These are phyloP conservation scores for Aspergillus latus DNA, from an alignment of 2,329 filamentous ascomycete genomes.

Conservation along the genomic window DNA sequence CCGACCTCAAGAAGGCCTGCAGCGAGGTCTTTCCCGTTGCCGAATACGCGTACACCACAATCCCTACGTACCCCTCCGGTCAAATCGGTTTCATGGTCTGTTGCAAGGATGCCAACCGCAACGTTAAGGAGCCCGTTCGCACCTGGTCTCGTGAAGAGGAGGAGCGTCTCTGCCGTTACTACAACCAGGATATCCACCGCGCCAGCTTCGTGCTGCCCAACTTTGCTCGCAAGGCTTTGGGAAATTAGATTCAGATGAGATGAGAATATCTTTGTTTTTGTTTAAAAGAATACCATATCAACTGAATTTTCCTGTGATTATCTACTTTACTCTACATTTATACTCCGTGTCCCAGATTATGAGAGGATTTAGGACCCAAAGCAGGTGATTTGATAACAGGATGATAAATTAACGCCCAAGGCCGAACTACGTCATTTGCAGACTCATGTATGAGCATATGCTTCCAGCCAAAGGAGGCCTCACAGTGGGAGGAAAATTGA, in stretches of 20 bases:
- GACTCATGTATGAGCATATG: slow-evolving; percentile 9
- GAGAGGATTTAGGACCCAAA: too few relatives aligned
- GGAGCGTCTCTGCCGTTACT: slow-evolving; percentile 91
- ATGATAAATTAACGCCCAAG: too few relatives aligned
- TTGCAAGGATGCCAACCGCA: slow-evolving; percentile 83
- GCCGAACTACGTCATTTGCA: too few relatives aligned
- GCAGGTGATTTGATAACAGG: too few relatives aligned
- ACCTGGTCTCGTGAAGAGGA: slow-evolving; percentile 83
- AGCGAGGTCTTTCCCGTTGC: slow-evolving; percentile 94
- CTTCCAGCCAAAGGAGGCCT: too few relatives aligned
- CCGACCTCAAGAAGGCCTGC: slow-evolving; percentile 94
- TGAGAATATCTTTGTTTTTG: slow-evolving; percentile 12
- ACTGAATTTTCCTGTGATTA: background rate
- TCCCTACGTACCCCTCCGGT: slow-evolving; percentile 97
- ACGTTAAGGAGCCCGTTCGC: slow-evolving; percentile 83
- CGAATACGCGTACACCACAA: slow-evolving; percentile 98
- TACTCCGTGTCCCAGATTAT: slow-evolving; percentile 1
- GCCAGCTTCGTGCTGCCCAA: slow-evolving; percentile 90
- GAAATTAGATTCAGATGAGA: slow-evolving; percentile 20
- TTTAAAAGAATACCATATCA: slow-evolving; percentile 24
- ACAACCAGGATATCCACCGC: slow-evolving; percentile 95
- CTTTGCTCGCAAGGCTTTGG: slow-evolving; percentile 77
- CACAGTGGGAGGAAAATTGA: background rate
- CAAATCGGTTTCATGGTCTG: slow-evolving; percentile 99
- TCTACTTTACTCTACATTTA: slow-evolving; percentile 1